Conservation (phyloP, 208 protist species). For the Leishmania gerbilli region DNA sequence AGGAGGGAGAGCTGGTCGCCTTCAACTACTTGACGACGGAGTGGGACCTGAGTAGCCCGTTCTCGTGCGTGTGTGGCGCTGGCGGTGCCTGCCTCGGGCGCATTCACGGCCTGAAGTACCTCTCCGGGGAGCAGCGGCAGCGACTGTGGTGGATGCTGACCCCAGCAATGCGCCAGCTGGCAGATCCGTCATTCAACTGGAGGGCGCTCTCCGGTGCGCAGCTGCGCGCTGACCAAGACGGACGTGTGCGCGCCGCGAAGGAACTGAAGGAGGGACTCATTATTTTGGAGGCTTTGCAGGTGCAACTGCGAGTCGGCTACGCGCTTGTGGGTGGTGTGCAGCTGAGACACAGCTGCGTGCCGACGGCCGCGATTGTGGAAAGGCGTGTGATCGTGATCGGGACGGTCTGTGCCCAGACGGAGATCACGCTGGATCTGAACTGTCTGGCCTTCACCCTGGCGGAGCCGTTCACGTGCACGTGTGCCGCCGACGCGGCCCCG, state of each 20-base stretch:
- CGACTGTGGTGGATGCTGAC: conserved; percentile 74
- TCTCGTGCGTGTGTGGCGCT: conserved; percentile 69
- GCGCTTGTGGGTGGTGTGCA: conserved; percentile 53
- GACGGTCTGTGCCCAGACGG: conserved; percentile 49
- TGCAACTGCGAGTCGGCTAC: conserved; percentile 30
- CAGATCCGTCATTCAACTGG: conserved; percentile 49
- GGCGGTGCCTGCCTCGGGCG: conserved; percentile 52
- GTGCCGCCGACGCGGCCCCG: conserved; percentile 18
- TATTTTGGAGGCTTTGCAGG: conserved; percentile 39
- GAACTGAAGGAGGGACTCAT: conserved; percentile 56
- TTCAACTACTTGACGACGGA: conserved; percentile 92
- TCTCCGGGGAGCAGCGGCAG: conserved; percentile 50
- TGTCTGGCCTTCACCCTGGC: conserved; percentile 61
- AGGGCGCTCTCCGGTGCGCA: conserved; percentile 42
- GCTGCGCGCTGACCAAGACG: conserved; percentile 50
- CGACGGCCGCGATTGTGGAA: conserved; percentile 67
- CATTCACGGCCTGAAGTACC: conserved; percentile 79
- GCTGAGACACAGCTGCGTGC: conserved; percentile 71
- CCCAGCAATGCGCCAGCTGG: conserved; percentile 67
- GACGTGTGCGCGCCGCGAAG: conserved; percentile 46
- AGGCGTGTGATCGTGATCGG: conserved; percentile 54
- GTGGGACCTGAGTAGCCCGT: conserved; percentile 89
- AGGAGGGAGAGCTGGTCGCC: conserved; percentile 69
- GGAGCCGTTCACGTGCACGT: conserved; percentile 55
- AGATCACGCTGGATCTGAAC: conserved; percentile 79